Evolutionary conservation across 1,139 yeast genomes (phyloP).

Genomic region (Kodamaea derodonti): DNA sequence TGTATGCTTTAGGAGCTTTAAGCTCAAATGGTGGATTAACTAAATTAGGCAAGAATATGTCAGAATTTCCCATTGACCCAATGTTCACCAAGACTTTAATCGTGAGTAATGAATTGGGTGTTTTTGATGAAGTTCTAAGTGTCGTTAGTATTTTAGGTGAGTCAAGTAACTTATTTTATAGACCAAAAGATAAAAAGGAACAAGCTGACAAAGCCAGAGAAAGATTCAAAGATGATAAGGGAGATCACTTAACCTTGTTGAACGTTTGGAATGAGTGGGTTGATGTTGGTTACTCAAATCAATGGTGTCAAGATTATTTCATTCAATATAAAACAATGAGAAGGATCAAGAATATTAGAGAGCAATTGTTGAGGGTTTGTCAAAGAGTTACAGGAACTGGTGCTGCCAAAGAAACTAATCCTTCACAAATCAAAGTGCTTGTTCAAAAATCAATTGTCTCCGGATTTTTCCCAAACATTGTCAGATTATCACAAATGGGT

Average conservation of each 20-base stretch:
- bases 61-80: slow-evolving; percentile 91
- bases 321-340: slow-evolving; percentile 70
- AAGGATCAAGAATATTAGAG: slow-evolving; percentile 69
- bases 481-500: slow-evolving; percentile 66
- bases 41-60: slow-evolving; percentile 76
- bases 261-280: slow-evolving; percentile 78
- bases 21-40: slow-evolving; percentile 80
- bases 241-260: slow-evolving; percentile 75
- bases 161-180: slow-evolving; percentile 62
- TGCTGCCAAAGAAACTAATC: slow-evolving; percentile 4
- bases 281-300: slow-evolving; percentile 61
- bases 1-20: slow-evolving; percentile 85
- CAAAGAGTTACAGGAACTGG: slow-evolving; percentile 45
- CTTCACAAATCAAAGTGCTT: slow-evolving; percentile 16
- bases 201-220: slow-evolving; percentile 63
- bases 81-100: slow-evolving; percentile 76
- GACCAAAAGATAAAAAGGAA: slow-evolving; percentile 68
- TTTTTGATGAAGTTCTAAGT: slow-evolving; percentile 62
- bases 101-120: slow-evolving; percentile 55
- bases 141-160: slow-evolving; percentile 85
- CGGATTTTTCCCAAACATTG: slow-evolving; percentile 83
- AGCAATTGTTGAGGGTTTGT: slow-evolving; percentile 65
- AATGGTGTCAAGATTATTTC: slow-evolving; percentile 88
- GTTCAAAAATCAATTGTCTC: slow-evolving; percentile 69
- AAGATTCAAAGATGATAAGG: slow-evolving; percentile 51